phyloP scores from a whole-genome alignment of 2,329 filamentous ascomycete species.

The Pseudopithomyces chartarum region DNA sequence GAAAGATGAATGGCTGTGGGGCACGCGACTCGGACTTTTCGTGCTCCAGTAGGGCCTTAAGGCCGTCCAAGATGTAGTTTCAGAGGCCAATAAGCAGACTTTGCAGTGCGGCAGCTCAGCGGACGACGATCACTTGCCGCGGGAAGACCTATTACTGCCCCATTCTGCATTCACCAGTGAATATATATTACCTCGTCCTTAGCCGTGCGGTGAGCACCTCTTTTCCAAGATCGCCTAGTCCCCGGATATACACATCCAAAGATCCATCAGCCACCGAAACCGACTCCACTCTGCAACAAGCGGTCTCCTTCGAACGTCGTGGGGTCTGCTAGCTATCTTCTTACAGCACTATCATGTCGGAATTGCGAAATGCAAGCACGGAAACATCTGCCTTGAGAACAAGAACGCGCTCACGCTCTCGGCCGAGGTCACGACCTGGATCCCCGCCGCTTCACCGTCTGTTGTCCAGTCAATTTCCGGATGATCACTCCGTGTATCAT shows the following conservation, averaged over 20 bases:
- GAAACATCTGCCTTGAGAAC: conserved; percentile 8
- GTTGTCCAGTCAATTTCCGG: conserved; percentile 36
- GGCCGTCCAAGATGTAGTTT: neutral
- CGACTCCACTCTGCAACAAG: neutral
- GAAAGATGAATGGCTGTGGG: neutral
- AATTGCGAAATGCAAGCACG: conserved; percentile 10
- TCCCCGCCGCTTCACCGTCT: conserved; percentile 31
- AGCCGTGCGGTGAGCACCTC: neutral
- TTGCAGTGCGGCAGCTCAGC: neutral
- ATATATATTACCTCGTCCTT: conserved; percentile 1
- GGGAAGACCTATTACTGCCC: neutral
- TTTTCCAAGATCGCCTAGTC: neutral
- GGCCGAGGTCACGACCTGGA: conserved; percentile 18
- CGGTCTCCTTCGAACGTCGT: neutral
- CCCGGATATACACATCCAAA: neutral
- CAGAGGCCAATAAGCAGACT: neutral
- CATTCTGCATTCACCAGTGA: neutral
- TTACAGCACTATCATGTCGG: conserved; percentile 12
- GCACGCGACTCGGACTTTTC: conserved; percentile 6
- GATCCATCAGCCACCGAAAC: neutral
- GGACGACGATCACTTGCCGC: neutral
- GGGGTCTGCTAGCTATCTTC: neutral
- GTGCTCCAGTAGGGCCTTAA: neutral
- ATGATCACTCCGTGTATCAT: conserved; percentile 43
- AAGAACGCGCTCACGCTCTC: conserved; percentile 31